Evolutionary conservation across 2,329 filamentous ascomycete species (phyloP).

Genomic region (Hymenoscyphus linearis): DNA sequence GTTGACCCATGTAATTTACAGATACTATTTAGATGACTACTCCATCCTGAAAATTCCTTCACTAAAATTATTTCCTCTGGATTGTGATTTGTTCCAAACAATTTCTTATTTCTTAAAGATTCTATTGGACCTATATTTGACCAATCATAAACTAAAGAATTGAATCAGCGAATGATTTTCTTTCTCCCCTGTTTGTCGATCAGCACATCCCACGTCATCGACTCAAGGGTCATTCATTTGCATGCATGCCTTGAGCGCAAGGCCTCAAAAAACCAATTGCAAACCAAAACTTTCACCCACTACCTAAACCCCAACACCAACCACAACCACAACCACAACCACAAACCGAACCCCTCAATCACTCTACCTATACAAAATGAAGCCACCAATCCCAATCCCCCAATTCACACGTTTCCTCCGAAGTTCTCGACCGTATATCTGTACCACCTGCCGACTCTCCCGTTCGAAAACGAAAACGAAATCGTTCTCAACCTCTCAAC

Average conservation of each 20-base stretch:
- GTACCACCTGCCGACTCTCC: slow-evolving; percentile 17
- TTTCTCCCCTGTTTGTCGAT: too few species aligned
- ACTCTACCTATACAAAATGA: slow-evolving; percentile 71
- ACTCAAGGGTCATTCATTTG: background rate
- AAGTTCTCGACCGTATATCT: slow-evolving; percentile 18
- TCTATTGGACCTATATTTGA: too few species aligned
- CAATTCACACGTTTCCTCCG: slow-evolving; percentile 8
- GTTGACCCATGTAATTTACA: too few species aligned
- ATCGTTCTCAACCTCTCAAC: slow-evolving; percentile 6
- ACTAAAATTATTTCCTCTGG: too few species aligned
- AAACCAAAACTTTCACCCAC: background rate
- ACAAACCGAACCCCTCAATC: slow-evolving; percentile 75
- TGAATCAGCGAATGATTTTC: too few species aligned
- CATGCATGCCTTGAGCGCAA: background rate
- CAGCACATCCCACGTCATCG: background rate
- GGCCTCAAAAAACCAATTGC: background rate
- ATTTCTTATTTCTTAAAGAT: too few species aligned
- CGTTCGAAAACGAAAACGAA: too few species aligned
- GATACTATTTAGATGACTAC: too few species aligned
- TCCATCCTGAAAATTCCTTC: too few species aligned
- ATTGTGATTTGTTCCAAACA: too few species aligned
- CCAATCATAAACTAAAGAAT: too few species aligned
- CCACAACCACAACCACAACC: slow-evolving; percentile 51
- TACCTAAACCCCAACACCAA: background rate
- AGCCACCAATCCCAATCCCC: slow-evolving; percentile 9